Percentiles rank a stretch among this genome's conserved stretches.
Evolutionary conservation across 2,329 filamentous ascomycete species (phyloP).

Genomic region (Aspergillus sp.): DNA sequence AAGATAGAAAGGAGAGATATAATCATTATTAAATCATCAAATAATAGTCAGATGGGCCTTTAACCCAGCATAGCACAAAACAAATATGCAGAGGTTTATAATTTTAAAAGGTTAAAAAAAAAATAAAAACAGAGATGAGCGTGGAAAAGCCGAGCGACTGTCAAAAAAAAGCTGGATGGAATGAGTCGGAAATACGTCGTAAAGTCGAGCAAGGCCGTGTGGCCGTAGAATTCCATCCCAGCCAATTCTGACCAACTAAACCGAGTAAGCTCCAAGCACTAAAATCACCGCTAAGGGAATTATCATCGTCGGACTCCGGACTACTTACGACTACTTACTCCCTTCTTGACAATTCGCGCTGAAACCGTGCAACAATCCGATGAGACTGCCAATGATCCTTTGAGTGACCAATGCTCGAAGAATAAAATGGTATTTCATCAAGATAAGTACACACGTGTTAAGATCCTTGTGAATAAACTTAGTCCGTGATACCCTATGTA

Average conservation of each 20-base stretch:
- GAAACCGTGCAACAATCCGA: neutral
- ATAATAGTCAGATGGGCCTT: neutral
- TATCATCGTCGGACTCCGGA: neutral
- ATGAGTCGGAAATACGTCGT: neutral
- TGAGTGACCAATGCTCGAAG: too few relatives aligned
- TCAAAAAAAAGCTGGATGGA: neutral
- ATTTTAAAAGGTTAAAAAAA: too few relatives aligned
- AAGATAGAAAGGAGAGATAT: too few relatives aligned
- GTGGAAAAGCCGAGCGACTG: neutral
- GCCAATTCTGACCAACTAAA: neutral
- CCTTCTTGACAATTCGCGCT: neutral
- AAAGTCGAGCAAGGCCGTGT: neutral
- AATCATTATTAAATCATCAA: too few relatives aligned
- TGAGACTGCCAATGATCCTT: neutral
- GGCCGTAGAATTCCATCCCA: neutral
- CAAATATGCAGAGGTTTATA: too few relatives aligned
- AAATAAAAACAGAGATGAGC: neutral
- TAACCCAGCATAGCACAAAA: too few relatives aligned
- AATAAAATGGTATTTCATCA: too few relatives aligned
- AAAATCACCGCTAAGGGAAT: neutral
- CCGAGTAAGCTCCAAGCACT: neutral
- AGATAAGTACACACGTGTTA: too few relatives aligned
- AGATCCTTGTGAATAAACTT: too few relatives aligned
- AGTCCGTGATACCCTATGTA: too few relatives aligned
- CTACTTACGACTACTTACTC: neutral